Conservation (phyloP, 169 alveolate species). For the Cryptosporidium sp. region DNA sequence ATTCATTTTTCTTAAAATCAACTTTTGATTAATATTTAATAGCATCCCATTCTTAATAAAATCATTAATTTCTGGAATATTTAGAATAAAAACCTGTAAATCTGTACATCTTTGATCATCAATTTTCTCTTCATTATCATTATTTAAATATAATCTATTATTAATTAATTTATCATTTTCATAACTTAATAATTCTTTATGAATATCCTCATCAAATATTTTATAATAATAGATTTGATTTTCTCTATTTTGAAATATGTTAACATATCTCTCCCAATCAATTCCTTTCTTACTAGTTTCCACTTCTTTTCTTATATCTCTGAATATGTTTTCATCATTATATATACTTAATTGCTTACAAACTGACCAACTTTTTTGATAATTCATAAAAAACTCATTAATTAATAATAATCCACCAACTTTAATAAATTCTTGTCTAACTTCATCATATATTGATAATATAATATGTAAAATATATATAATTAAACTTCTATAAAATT, state of each 20-base stretch:
- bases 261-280: constrained; percentile 39
- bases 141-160: background rate
- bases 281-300: background rate
- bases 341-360: constrained; percentile 52
- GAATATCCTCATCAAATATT: constrained; percentile 8
- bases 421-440: constrained; percentile 36
- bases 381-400: background rate
- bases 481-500: constrained; percentile 2
- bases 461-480: constrained; percentile 37
- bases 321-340: background rate
- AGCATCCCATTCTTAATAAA: constrained; percentile 30
- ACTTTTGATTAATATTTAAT: background rate
- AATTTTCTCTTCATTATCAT: background rate
- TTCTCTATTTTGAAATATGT: constrained; percentile 16
- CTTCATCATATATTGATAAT: constrained; percentile 35
- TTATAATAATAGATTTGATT: constrained; percentile 12
- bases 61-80: constrained; percentile 37
- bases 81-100: constrained; percentile 1
- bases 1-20: background rate
- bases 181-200: background rate
- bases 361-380: constrained; percentile 47
- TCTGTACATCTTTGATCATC: background rate
- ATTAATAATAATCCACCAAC: constrained; percentile 47
- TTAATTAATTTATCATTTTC: background rate
- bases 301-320: background rate